Evolutionary conservation across 2,329 filamentous ascomycete species (phyloP).

Genomic region (Cryphonectria parasitica): DNA sequence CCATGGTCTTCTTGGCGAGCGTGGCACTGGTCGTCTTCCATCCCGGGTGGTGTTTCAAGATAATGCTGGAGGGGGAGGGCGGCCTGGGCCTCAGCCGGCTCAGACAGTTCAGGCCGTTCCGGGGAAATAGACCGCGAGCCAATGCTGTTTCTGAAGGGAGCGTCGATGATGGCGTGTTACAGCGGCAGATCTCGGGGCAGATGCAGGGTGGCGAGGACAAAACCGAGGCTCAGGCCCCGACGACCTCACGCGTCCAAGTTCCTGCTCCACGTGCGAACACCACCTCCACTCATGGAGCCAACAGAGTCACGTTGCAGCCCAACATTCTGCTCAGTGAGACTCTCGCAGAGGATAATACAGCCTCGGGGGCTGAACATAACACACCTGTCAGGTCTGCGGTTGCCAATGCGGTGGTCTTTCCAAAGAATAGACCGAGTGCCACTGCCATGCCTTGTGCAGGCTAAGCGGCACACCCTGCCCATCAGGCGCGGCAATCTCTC

Average conservation of each 20-base stretch:
- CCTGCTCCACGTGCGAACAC: neutral
- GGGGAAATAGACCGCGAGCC: neutral
- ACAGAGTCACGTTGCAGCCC: neutral
- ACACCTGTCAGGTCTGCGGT: neutral
- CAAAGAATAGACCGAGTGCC: neutral
- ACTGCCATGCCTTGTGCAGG: neutral
- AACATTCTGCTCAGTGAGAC: neutral
- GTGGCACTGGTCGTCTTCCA: conserved; percentile 51
- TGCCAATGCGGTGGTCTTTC: neutral
- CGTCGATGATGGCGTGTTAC: neutral
- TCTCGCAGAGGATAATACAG: neutral
- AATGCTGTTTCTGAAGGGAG: neutral
- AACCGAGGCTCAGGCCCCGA: neutral
- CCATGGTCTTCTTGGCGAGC: conserved; percentile 54
- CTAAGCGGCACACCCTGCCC: neutral
- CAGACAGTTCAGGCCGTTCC: neutral
- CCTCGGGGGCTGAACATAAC: neutral
- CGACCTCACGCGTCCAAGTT: neutral
- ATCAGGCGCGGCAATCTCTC: neutral
- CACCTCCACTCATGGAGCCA: neutral
- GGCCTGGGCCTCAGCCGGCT: neutral
- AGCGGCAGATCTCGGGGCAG: neutral
- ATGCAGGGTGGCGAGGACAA: neutral
- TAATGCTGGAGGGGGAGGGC: conserved; percentile 30
- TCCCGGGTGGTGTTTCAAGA: conserved; percentile 39